Evolutionary conservation across 2,329 filamentous ascomycete species (phyloP), one percentile per base, ranked within the genome.

Genomic region (Venturia carpophila): DNA sequence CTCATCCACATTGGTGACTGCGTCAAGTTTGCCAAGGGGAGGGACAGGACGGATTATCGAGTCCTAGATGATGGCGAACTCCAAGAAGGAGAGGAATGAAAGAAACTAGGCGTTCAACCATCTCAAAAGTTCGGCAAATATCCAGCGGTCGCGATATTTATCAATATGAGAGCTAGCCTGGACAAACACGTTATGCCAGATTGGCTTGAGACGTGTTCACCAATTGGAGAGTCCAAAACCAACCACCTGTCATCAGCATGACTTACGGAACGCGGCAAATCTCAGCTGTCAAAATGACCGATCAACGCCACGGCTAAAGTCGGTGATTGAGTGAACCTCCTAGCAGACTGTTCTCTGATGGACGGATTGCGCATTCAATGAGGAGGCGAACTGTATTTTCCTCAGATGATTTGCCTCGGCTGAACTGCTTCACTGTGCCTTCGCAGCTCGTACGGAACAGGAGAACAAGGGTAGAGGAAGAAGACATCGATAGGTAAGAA

Each of bases 1-100:
- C 74, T 87, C 37, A 70, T 87, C 37, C 85, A 88, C 30, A 34
- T 55, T 5, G 49, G 49, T 19, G 49, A 55, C n/a, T 55, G 49
- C 17, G 49, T 55, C 17, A 34, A 34, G 6, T 34, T 55, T 34
- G 49, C 49, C 5, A 17, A 55, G 10, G 11, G 49, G 13, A 55
- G 49, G 49, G 49, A 55, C 24, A 55, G 24, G 17, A 7, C 17
- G 0, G 24, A 15, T 3, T 58, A 58, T 11, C 52, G 10, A 21
- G 6, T 58, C 19, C 19, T 58, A 17, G 52, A 37, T 1, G 24
- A 37, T 21, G 30, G 52, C 37, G 30, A 24, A 37, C 15, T 58
- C 19, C 17, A 58, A 37, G 52, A 58, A 37, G 15, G 30, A 37
- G 52, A 55, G 30, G 24, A 17, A 9, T 30, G 24, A 55, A 15